Evolutionary conservation across 768 basidiomycete genomes (phyloP).

Genomic region (Crassisporium funariophilum): DNA sequence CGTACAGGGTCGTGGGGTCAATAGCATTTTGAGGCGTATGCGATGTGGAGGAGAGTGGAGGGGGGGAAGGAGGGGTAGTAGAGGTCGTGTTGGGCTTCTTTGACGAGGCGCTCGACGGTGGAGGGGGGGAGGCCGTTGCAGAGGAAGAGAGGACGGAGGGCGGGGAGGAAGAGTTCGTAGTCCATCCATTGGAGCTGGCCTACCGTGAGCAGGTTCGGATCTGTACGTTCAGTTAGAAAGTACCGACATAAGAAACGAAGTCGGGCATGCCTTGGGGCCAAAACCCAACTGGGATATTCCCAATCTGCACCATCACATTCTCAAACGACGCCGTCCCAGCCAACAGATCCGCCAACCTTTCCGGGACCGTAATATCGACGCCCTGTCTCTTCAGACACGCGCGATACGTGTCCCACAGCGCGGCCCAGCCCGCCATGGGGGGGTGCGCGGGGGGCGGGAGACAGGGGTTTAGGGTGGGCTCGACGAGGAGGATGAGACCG

Average conservation of each 20-base stretch:
- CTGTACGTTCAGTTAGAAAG: slow-evolving; percentile 32
- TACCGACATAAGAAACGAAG: slow-evolving; percentile 5
- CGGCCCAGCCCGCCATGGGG: slow-evolving; percentile 52
- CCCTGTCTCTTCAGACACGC: slow-evolving; percentile 51
- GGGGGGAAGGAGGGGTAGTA: slow-evolving; percentile 58
- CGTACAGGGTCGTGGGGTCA: neutral
- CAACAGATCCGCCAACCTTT: slow-evolving; percentile 53
- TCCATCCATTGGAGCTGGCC: slow-evolving; percentile 78
- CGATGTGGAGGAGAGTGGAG: slow-evolving; percentile 59
- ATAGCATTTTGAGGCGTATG: slow-evolving; percentile 47
- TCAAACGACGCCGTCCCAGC: slow-evolving; percentile 54
- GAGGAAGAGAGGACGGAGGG: slow-evolving; percentile 61
- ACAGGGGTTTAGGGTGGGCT: slow-evolving; percentile 55
- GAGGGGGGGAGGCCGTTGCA: slow-evolving; percentile 52
- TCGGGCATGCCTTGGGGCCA: slow-evolving; percentile 58
- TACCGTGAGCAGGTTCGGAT: slow-evolving; percentile 59
- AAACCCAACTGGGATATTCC: slow-evolving; percentile 68
- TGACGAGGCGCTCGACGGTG: slow-evolving; percentile 57
- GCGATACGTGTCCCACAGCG: slow-evolving; percentile 65
- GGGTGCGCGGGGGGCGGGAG: slow-evolving; percentile 20
- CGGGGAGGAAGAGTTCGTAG: slow-evolving; percentile 65
- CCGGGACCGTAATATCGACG: slow-evolving; percentile 61
- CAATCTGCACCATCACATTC: slow-evolving; percentile 53
- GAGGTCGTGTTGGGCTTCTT: slow-evolving; percentile 64
- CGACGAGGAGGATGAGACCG: slow-evolving; percentile 68